A percentile compares a stretch with the other conserved stretches of the same genome.
Conservation (phyloP, 2,329 filamentous ascomycete species). For the Scopulariopsis brevicaulis region DNA sequence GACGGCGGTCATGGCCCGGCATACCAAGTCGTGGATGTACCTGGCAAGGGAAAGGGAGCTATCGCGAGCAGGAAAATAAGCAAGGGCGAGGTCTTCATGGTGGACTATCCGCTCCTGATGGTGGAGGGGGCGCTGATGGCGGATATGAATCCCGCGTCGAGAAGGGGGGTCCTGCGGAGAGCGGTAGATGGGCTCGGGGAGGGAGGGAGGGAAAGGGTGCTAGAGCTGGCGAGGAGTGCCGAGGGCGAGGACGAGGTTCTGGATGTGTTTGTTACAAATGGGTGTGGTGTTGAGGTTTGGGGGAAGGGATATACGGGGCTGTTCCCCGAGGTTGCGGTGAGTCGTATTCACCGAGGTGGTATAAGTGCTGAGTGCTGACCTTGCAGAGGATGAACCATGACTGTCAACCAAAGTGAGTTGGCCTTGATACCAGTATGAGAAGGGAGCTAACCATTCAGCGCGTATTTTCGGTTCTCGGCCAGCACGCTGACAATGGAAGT, state of each 20-base stretch:
- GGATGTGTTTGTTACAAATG: slow-evolving; percentile 20
- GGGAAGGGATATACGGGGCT: slow-evolving; percentile 14
- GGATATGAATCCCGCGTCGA: slow-evolving; percentile 10
- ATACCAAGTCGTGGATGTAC: slow-evolving; percentile 14
- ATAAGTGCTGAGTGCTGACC: neutral
- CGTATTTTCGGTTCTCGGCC: slow-evolving; percentile 19
- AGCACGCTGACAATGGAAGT: slow-evolving; percentile 18
- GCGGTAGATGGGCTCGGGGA: slow-evolving; percentile 16
- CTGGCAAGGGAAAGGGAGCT: slow-evolving; percentile 18
- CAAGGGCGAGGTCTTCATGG: slow-evolving; percentile 18
- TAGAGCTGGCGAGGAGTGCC: slow-evolving; percentile 16
- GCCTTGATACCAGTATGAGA: neutral
- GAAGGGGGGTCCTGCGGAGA: slow-evolving; percentile 14
- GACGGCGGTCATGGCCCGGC: slow-evolving; percentile 1
- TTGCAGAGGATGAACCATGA: slow-evolving; percentile 22
- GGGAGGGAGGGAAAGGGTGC: slow-evolving; percentile 10
- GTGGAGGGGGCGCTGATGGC: slow-evolving; percentile 10
- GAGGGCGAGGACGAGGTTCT: slow-evolving; percentile 16
- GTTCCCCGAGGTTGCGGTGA: slow-evolving; percentile 20
- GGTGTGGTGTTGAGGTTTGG: slow-evolving; percentile 14
- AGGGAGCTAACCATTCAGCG: slow-evolving; percentile 10
- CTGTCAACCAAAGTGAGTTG: slow-evolving; percentile 21
- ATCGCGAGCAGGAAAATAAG: slow-evolving; percentile 17
- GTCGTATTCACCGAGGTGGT: slow-evolving; percentile 3
- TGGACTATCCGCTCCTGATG: slow-evolving; percentile 15